Percentiles rank a stretch among this genome's conserved stretches.
phyloP scores from a whole-genome alignment of 1,139 yeast species.

The Saccharomyces hybrid region DNA sequence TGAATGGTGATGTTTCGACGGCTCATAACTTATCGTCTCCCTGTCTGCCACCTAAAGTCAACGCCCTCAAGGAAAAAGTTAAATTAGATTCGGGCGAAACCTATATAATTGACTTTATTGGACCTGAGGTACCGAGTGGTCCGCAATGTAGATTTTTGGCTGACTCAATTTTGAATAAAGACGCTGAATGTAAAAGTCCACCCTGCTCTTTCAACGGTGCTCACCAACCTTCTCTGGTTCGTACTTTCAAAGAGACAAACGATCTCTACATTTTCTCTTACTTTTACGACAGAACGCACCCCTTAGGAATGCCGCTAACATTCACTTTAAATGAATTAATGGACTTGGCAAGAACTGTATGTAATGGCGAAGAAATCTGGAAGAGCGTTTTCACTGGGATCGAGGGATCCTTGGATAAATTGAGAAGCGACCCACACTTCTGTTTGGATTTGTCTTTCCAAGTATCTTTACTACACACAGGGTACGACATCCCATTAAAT shows the following conservation, averaged over 20 bases:
- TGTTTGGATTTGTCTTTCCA: constrained; percentile 88
- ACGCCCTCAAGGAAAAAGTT: constrained; percentile 50
- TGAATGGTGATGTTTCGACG: constrained; percentile 36
- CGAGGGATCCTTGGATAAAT: constrained; percentile 57
- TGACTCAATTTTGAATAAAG: constrained; percentile 76
- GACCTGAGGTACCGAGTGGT: constrained; percentile 54
- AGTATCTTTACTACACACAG: constrained; percentile 82
- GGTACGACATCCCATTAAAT: constrained; percentile 85
- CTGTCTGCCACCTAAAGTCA: constrained; percentile 74
- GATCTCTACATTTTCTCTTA: constrained; percentile 87
- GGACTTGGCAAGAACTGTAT: constrained; percentile 75
- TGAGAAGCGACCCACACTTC: constrained; percentile 81
- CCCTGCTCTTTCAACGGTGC: constrained; percentile 97
- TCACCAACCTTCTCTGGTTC: constrained; percentile 84
- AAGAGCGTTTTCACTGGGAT: constrained; percentile 48
- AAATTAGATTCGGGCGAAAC: constrained; percentile 42
- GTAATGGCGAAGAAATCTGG: constrained; percentile 77
- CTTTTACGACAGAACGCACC: constrained; percentile 89
- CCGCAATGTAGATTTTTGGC: constrained; percentile 81
- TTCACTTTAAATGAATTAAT: constrained; percentile 78
- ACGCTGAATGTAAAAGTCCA: constrained; percentile 56
- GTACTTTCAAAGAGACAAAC: constrained; percentile 57
- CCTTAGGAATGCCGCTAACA: constrained; percentile 87
- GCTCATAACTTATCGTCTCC: constrained; percentile 57
- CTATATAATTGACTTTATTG: constrained; percentile 64